Evolutionary conservation across 2,329 filamentous ascomycete genomes (phyloP), one percentile per base, ranked within the genome.

Genomic region (Colletotrichum magnum): DNA sequence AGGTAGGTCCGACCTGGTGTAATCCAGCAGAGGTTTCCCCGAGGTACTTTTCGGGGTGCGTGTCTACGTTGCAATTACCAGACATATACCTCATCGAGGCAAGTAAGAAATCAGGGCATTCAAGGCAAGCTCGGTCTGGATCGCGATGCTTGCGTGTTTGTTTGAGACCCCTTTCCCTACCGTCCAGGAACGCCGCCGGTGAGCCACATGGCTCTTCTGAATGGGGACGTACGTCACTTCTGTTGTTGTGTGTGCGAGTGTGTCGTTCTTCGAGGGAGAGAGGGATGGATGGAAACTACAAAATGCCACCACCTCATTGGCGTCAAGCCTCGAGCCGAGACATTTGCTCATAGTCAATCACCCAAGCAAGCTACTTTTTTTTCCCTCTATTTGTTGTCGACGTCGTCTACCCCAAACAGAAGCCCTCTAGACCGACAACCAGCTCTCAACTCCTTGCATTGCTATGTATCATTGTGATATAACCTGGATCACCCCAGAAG

Each of bases 281-380:
- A 58, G 47, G 56, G 50, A 59, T 59, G 41, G 47, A 48, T 59
- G 41, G 47, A 48, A 26, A 60, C 16, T 67, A 69, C 62, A 69
- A 66, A 64, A 69, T 61, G 67, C 36, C 62, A 53, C 62, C 62
- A 69, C 67, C 62, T 69, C 67, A 69, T 52, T 21, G 32, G 83
- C 50, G 36, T 60, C 66, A 52, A 65, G 58, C 58, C 64, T 45
- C 59, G 32, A 52, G 48, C 58, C 59, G 50, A 62, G 59, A 62
- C 59, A 54, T 36, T 32, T 32, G 24, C 47, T 6, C 24, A 43
- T 28, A 50, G n/a, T 24, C 21, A n/a, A 58, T 24, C 21, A 48
- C 15, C 48, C 48, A 21, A 43, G 50, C 47, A 53, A 54, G 41
- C 36, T 28, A 16, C 21, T 24, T 4, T 24, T 24, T 24, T 2